Percentiles rank a stretch among this genome's conserved stretches.
These are phyloP conservation scores for Sclerotinia sclerotiorum DNA, from an alignment of 2,329 filamentous ascomycete genomes.

Conservation along the genomic window DNA sequence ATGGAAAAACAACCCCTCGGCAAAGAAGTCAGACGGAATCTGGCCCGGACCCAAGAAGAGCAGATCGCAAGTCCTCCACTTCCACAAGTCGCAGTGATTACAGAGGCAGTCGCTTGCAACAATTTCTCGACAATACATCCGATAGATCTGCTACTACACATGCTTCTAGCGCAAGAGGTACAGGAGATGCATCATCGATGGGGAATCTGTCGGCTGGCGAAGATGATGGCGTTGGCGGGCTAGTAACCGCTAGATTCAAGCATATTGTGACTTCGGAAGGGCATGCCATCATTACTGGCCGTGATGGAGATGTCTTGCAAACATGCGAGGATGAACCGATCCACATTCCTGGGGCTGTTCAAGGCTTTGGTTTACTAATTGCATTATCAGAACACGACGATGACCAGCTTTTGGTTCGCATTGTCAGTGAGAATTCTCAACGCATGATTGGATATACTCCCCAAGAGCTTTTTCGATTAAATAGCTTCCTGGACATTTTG, in stretches of 20 bases:
- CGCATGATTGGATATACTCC: slow-evolving; percentile 75
- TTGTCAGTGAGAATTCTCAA: slow-evolving; percentile 79
- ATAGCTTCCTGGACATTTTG: slow-evolving; percentile 74
- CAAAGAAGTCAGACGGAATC: background rate
- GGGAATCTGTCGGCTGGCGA: slow-evolving; percentile 17
- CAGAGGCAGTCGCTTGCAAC: slow-evolving; percentile 30
- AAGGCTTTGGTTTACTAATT: slow-evolving; percentile 78
- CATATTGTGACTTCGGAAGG: slow-evolving; percentile 75
- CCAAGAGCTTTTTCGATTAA: slow-evolving; percentile 69
- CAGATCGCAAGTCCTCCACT: slow-evolving; percentile 25
- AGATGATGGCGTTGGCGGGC: slow-evolving; percentile 25
- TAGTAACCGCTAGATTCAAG: slow-evolving; percentile 73
- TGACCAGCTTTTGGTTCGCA: slow-evolving; percentile 66
- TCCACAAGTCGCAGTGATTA: slow-evolving; percentile 27
- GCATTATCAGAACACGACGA: slow-evolving; percentile 70
- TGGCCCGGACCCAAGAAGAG: slow-evolving; percentile 5
- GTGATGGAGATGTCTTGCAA: slow-evolving; percentile 69
- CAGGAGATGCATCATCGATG: slow-evolving; percentile 10
- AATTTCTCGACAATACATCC: slow-evolving; percentile 35
- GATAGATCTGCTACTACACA: slow-evolving; percentile 29
- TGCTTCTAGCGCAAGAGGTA: slow-evolving; percentile 22
- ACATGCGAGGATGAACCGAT: slow-evolving; percentile 90
- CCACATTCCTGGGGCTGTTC: slow-evolving; percentile 56
- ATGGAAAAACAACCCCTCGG: slow-evolving; percentile 14
- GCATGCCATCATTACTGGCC: slow-evolving; percentile 79